Evolutionary conservation across 768 basidiomycete genomes (phyloP).

Genomic region (Russula foetens): DNA sequence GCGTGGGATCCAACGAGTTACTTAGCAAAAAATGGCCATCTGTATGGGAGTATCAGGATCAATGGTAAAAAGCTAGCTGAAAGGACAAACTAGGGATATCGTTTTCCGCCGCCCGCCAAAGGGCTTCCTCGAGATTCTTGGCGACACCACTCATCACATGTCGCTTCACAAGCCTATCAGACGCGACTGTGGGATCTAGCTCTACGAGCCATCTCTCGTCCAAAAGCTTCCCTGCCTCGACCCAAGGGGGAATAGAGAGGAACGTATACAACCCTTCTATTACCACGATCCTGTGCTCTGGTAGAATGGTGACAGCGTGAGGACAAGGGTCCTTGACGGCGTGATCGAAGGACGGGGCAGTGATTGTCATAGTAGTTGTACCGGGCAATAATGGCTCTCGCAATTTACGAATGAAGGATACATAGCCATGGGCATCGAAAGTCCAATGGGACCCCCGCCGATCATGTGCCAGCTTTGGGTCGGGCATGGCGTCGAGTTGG

Average conservation of each 20-base stretch:
- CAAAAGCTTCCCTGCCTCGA: conserved; percentile 48
- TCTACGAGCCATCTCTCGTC: conserved; percentile 78
- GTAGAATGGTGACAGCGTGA: conserved; percentile 47
- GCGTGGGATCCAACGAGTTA: conserved; percentile 34
- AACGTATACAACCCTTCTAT: conserved; percentile 89
- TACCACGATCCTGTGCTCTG: conserved; percentile 67
- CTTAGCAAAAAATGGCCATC: conserved; percentile 37
- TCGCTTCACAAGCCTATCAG: conserved; percentile 52
- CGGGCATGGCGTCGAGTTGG: conserved; percentile 65
- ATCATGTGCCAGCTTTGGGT: conserved; percentile 71
- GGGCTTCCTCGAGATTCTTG: conserved; percentile 51
- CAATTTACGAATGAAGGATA: conserved; percentile 53
- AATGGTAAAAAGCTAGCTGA: background rate
- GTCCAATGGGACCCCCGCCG: conserved; percentile 88
- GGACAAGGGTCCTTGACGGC: conserved; percentile 77
- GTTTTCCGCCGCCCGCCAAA: conserved; percentile 66
- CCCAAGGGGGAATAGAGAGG: conserved; percentile 69
- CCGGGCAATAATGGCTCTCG: conserved; percentile 28
- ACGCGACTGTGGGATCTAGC: conserved; percentile 47
- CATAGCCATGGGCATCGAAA: conserved; percentile 71
- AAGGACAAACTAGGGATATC: conserved; percentile 60
- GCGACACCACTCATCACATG: conserved; percentile 77
- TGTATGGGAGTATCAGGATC: conserved; percentile 14
- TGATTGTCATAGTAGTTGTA: conserved; percentile 28
- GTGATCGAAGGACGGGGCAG: conserved; percentile 83